Conservation (phyloP, 208 protist species). For the Strigomonas culicis region DNA sequence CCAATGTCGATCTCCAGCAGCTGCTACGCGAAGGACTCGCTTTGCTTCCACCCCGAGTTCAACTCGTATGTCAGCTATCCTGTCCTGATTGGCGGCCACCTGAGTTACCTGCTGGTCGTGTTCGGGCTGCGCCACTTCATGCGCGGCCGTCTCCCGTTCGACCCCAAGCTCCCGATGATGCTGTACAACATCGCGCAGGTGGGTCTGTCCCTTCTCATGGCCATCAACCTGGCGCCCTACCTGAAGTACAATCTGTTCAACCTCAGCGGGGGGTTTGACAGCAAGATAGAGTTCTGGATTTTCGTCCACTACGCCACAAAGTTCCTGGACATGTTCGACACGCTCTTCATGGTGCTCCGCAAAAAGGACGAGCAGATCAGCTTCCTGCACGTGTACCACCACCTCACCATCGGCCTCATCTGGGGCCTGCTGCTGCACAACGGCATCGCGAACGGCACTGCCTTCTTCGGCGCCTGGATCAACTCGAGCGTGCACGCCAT, state of each 20-base stretch:
- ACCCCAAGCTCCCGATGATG: conserved; percentile 58
- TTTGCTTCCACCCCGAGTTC: conserved; percentile 68
- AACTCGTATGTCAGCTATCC: conserved; percentile 56
- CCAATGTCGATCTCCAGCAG: background rate
- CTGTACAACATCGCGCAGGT: conserved; percentile 87
- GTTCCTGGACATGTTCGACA: conserved; percentile 89
- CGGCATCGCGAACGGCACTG: conserved; percentile 82
- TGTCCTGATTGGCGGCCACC: conserved; percentile 44
- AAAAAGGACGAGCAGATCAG: conserved; percentile 84
- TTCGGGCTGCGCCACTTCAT: conserved; percentile 49
- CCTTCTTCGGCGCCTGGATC: conserved; percentile 87
- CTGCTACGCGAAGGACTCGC: conserved; percentile 44
- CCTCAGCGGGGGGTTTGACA: conserved; percentile 65
- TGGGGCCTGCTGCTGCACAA: conserved; percentile 85
- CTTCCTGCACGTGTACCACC: conserved; percentile 91
- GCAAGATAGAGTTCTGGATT: conserved; percentile 75
- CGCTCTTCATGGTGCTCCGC: conserved; percentile 86
- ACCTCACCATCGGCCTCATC: conserved; percentile 83
- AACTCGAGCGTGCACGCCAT: conserved; percentile 87
- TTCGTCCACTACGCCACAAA: conserved; percentile 88
- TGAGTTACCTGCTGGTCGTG: conserved; percentile 62
- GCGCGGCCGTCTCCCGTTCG: conserved; percentile 33
- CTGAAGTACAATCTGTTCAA: conserved; percentile 67
- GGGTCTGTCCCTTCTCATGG: conserved; percentile 71
- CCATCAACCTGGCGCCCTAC: conserved; percentile 45